Evolutionary conservation across 164 flowering plant genomes (phyloP), one percentile per base, ranked within the genome.

Genomic region (Aristolochia fimbriata): DNA sequence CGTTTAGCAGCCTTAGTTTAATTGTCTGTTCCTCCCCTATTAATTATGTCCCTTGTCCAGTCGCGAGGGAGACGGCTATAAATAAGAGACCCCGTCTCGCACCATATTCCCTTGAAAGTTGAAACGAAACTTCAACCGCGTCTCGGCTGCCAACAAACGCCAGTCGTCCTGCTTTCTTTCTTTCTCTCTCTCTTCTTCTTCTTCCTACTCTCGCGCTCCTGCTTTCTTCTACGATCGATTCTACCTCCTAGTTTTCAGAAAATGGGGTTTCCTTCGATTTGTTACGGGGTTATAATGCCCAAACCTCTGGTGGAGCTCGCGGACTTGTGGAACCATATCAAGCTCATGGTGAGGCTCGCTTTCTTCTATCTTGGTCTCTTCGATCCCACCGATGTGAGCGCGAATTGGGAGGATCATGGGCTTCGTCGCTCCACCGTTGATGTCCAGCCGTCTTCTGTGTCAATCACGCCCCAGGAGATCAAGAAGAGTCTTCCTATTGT

Each of bases 241-340:
- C 49, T 43, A 15, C 9, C 41, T 30, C 52, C 57, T 7, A 12
- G 2, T 12, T 49, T 11, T n/a, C 27, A 19, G n/a, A 20, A n/a
- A 27, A 62, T 62, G 64, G 64, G 64, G 37, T 62, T 62, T 43
- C 58, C 64, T 37, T 53, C 27, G 2, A 23, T 53, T 53, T 51
- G 50, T 24, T 53, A 22, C 45, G 64, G 21, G 33, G 43, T 62
- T 23, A 30, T 37, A 43, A 23, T 62, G 58, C 58, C 64, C 15
- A 52, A 43, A 5, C 58, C 41, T 17, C 17, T 62, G 17, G 37
- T 8, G 0, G 41, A 62, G n/a, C 64, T 62, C 9, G 31, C 45
- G 15, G 58, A 53, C 25, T 13, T 62, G 2, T 62, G 47, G 57
- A 20, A 27, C n/a, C 50, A 43, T 10, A 21, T 62, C 64, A 52